A percentile compares a stretch with the other conserved stretches of the same genome.
Conservation (phyloP, 2,329 filamentous ascomycete species). For the Hypoxylon sp. region DNA sequence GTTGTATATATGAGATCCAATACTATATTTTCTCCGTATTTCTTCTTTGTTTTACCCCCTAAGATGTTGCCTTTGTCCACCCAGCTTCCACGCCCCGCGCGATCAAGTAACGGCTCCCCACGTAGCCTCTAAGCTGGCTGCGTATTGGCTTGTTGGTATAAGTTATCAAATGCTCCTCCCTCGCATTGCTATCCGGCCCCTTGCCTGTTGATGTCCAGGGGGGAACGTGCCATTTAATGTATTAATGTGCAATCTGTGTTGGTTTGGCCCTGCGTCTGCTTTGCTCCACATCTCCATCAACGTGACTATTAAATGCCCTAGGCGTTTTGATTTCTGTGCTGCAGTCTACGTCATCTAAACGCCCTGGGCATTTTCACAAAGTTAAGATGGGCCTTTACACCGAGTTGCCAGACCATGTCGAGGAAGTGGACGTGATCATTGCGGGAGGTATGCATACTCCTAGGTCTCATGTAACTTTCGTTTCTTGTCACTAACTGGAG, state of each 20-base stretch:
- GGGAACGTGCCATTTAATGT: neutral
- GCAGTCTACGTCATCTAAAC: neutral
- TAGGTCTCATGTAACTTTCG: neutral
- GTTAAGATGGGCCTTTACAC: neutral
- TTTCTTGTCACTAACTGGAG: neutral
- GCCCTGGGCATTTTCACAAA: neutral
- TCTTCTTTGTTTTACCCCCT: too few relatives aligned
- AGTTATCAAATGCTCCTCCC: neutral
- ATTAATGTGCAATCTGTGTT: neutral
- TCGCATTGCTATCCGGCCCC: neutral
- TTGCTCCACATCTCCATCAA: neutral
- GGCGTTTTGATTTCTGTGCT: neutral
- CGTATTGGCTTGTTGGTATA: conserved; percentile 1
- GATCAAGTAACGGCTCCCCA: too few relatives aligned
- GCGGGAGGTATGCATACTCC: neutral
- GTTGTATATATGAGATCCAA: too few relatives aligned
- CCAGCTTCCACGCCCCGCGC: too few relatives aligned
- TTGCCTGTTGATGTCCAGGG: neutral
- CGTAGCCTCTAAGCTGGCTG: too few relatives aligned
- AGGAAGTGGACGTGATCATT: neutral
- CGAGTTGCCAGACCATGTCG: neutral
- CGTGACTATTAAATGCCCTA: neutral
- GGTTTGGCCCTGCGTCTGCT: neutral
- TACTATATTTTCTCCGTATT: too few relatives aligned
- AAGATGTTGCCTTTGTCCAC: too few relatives aligned